phyloP scores from a whole-genome alignment of 306 rosid genomes.

The Vicia sativa region DNA sequence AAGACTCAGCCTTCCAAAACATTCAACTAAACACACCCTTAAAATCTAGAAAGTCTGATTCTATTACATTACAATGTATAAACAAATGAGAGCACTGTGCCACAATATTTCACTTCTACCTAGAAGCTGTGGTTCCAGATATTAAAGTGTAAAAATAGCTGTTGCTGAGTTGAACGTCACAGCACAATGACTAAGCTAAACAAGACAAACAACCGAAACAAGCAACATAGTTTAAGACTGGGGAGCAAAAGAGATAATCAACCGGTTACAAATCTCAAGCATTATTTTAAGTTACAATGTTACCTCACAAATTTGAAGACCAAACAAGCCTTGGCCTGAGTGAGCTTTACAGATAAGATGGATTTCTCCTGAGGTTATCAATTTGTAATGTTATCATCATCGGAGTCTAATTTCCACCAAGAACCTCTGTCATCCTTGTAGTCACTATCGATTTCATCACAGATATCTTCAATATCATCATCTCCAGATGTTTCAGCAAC shows the following conservation, averaged over 20 bases:
- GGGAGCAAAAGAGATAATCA: conserved; percentile 4
- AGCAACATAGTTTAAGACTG: background rate
- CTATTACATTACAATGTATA: conserved; percentile 6
- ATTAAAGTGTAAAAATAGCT: conserved; percentile 16
- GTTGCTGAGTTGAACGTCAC: background rate
- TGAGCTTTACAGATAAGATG: conserved; percentile 23
- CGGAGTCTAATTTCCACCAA: conserved; percentile 81
- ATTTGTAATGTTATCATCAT: conserved; percentile 28
- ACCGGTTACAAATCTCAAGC: conserved; percentile 1
- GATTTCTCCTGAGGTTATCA: conserved; percentile 11
- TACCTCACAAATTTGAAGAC: conserved; percentile 35
- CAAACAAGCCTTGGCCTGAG: background rate
- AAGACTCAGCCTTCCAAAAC: background rate
- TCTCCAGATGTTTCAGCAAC: conserved; percentile 44
- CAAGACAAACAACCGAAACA: conserved; percentile 1
- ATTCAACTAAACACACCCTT: background rate
- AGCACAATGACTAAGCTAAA: conserved; percentile 10
- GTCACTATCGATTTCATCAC: conserved; percentile 44
- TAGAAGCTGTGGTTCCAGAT: background rate
- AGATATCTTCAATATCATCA: too few species aligned
- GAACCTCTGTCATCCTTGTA: conserved; percentile 43
- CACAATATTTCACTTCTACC: conserved; percentile 20
- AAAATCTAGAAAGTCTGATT: background rate
- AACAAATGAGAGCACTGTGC: conserved; percentile 4
- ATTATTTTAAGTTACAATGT: conserved; percentile 15